Conservation (phyloP, 495 filamentous ascomycete genomes). For the Aspergillus cavernicola region DNA sequence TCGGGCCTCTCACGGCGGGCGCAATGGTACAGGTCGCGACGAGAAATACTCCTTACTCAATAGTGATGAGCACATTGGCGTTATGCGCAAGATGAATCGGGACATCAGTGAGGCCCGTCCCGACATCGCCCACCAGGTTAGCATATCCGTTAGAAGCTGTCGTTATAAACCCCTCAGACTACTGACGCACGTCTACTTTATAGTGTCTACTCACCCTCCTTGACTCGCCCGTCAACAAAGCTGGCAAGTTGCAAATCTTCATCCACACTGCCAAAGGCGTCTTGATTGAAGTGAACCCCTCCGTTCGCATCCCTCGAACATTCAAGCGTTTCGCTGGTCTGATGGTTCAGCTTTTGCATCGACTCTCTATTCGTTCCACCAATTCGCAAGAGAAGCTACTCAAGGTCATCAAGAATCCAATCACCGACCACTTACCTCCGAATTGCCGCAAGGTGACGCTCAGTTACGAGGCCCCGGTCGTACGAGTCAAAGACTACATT, state of each 20-base stretch:
- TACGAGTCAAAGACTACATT: constrained; percentile 85
- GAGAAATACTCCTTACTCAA: constrained; percentile 96
- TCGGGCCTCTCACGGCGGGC: constrained; percentile 73
- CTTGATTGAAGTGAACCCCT: constrained; percentile 93
- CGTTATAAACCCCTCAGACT: not conserved
- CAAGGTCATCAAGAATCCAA: constrained; percentile 95
- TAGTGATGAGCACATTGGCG: constrained; percentile 97
- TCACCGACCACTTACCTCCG: constrained; percentile 91
- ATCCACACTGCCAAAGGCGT: constrained; percentile 97
- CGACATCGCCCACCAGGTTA: constrained; percentile 97
- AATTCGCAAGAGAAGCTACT: constrained; percentile 96
- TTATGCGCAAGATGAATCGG: constrained; percentile 98
- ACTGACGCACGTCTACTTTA: constrained; percentile 11
- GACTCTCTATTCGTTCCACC: constrained; percentile 90
- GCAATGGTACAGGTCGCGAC: constrained; percentile 64
- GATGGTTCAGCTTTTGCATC: constrained; percentile 98
- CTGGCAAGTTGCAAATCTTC: constrained; percentile 94
- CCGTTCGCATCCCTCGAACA: constrained; percentile 93
- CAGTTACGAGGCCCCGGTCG: constrained; percentile 83
- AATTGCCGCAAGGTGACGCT: constrained; percentile 97
- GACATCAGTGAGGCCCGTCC: constrained; percentile 97
- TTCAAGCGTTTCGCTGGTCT: constrained; percentile 98
- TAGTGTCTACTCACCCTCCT: constrained; percentile 96
- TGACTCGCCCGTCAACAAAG: constrained; percentile 97
- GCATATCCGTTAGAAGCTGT: constrained; percentile 13